phyloP scores from a whole-genome alignment of 1,284 basidiomycete genomes.

The Neonothopanus nambi region DNA sequence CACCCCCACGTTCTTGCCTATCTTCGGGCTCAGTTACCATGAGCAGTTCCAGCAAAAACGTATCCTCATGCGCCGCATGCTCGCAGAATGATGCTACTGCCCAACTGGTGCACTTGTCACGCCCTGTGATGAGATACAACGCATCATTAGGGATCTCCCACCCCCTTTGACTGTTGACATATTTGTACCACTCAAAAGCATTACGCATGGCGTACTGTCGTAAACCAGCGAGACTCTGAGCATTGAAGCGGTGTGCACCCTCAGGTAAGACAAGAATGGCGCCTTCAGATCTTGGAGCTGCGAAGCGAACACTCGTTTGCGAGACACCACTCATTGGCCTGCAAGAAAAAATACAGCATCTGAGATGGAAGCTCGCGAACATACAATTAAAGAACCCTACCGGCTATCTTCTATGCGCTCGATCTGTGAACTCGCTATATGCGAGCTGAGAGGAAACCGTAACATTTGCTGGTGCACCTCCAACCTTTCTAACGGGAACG shows the following conservation, averaged over 20 bases:
- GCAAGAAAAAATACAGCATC: too few species aligned
- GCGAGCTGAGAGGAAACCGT: too few species aligned
- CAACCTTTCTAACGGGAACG: background rate
- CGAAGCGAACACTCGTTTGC: background rate
- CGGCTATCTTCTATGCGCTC: too few species aligned
- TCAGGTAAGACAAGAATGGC: conserved; percentile 12
- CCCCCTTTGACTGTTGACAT: background rate
- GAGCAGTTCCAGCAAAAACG: too few species aligned
- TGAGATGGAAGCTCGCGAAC: too few species aligned
- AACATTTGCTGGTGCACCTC: too few species aligned
- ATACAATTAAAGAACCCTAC: too few species aligned
- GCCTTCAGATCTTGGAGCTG: conserved; percentile 1
- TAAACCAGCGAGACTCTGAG: conserved; percentile 1
- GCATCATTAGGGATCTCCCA: conserved; percentile 2
- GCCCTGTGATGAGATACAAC: conserved; percentile 12
- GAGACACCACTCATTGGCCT: too few species aligned
- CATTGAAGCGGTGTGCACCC: conserved; percentile 2
- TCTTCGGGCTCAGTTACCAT: too few species aligned
- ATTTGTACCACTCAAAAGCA: conserved; percentile 9
- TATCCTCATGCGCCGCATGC: background rate
- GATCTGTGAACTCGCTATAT: too few species aligned
- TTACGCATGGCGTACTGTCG: background rate
- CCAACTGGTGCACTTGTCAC: conserved; percentile 11
- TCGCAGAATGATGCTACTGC: conserved; percentile 2
- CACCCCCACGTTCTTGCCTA: too few species aligned